These are phyloP conservation scores for Trametes villosa DNA, from an alignment of 768 basidiomycete species.

Conservation along the genomic window DNA sequence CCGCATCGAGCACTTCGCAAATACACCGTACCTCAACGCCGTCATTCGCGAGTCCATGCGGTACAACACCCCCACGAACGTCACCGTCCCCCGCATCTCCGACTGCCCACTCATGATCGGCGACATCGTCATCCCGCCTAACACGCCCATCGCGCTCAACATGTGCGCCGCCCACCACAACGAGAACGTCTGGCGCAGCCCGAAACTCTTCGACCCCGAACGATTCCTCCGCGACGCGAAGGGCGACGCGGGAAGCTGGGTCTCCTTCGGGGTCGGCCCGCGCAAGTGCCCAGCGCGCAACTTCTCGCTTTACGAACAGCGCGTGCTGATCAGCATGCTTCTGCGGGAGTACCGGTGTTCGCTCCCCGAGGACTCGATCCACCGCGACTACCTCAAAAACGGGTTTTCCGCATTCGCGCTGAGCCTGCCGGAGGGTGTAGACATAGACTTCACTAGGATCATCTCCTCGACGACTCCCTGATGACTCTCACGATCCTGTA, in stretches of 20 bases:
- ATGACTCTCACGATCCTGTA: background rate
- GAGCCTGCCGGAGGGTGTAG: slow-evolving; percentile 39
- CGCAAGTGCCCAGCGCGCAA: slow-evolving; percentile 30
- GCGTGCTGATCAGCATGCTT: slow-evolving; percentile 41
- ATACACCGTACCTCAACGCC: slow-evolving; percentile 39
- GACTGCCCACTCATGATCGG: slow-evolving; percentile 39
- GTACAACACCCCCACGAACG: slow-evolving; percentile 36
- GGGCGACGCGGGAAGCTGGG: background rate
- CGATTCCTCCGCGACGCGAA: slow-evolving; percentile 45
- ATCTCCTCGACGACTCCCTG: background rate
- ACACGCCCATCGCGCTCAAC: slow-evolving; percentile 38
- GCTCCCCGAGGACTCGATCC: slow-evolving; percentile 35
- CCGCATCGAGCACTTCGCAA: slow-evolving; percentile 33
- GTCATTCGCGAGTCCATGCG: slow-evolving; percentile 47
- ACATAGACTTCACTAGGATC: slow-evolving; percentile 33
- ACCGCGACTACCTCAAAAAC: slow-evolving; percentile 35
- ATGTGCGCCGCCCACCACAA: slow-evolving; percentile 38
- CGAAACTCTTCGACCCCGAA: slow-evolving; percentile 55
- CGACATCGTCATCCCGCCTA: slow-evolving; percentile 37
- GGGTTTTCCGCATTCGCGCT: slow-evolving; percentile 42
- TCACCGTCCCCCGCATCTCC: slow-evolving; percentile 30
- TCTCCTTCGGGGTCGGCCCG: slow-evolving; percentile 24
- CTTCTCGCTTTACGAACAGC: slow-evolving; percentile 38
- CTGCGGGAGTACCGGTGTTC: slow-evolving; percentile 40
- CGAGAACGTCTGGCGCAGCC: slow-evolving; percentile 50